These are phyloP conservation scores for Plectosphaerella sp. DNA, from an alignment of 2,329 filamentous ascomycete species.

Conservation along the genomic window DNA sequence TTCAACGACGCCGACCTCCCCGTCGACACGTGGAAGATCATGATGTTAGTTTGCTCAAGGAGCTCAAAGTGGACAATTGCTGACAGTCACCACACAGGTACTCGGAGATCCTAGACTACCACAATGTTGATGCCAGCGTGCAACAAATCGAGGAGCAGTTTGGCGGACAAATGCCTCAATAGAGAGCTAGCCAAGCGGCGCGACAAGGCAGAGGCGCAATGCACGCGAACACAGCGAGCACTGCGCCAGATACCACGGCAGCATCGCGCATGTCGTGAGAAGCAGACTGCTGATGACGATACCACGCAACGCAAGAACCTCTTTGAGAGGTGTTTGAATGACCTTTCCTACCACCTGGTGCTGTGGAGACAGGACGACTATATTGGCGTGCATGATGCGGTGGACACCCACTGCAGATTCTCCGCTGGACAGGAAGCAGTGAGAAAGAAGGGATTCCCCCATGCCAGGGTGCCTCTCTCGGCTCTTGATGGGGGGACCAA, in stretches of 20 bases:
- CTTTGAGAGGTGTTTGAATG: slow-evolving; percentile 5
- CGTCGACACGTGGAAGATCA: slow-evolving; percentile 99
- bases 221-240: not conserved
- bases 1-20: slow-evolving; percentile 98
- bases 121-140: slow-evolving; percentile 70
- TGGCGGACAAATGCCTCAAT: slow-evolving; percentile 25
- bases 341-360: slow-evolving; percentile 12
- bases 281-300: slow-evolving; percentile 7
- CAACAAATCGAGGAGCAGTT: slow-evolving; percentile 26
- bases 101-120: slow-evolving; percentile 97
- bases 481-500: too few relatives aligned
- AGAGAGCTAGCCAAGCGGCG: not conserved
- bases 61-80: not conserved
- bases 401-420: slow-evolving; percentile 1
- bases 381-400: slow-evolving; percentile 10
- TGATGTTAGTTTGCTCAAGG: slow-evolving; percentile 69
- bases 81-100: slow-evolving; percentile 61
- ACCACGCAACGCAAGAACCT: slow-evolving; percentile 10
- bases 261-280: too few relatives aligned
- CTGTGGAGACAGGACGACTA: slow-evolving; percentile 7
- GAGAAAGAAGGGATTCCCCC: not conserved
- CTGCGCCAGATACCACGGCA: not conserved
- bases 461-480: too few relatives aligned
- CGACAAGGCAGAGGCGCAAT: too few relatives aligned
- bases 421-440: not conserved